phyloP scores from a whole-genome alignment of 2,329 filamentous ascomycete genomes.

The Seiridium unicorne region DNA sequence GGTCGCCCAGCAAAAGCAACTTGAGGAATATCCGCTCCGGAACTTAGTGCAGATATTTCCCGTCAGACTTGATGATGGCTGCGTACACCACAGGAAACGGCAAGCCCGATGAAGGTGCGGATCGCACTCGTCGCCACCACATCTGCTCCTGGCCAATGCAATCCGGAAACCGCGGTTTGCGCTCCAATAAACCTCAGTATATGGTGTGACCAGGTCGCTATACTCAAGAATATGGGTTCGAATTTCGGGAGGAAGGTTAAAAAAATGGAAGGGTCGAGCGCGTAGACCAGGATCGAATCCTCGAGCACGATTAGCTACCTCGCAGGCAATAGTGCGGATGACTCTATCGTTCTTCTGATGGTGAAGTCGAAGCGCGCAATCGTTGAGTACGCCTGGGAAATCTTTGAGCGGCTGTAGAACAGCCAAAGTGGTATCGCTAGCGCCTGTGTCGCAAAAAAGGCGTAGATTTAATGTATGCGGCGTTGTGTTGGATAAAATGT shows the following conservation, averaged over 20 bases:
- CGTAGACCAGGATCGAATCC: background rate
- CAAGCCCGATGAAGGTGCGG: background rate
- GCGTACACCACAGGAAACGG: background rate
- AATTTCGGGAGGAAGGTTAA: slow-evolving; percentile 19
- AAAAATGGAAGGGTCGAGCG: slow-evolving; percentile 8
- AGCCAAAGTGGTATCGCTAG: background rate
- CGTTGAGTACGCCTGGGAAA: background rate
- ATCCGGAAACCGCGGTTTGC: slow-evolving; percentile 8
- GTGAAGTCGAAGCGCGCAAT: background rate
- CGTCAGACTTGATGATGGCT: background rate
- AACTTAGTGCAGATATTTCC: background rate
- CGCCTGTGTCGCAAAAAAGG: background rate
- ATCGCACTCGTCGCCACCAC: background rate
- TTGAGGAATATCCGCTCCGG: slow-evolving; percentile 10
- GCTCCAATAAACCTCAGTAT: slow-evolving; percentile 16
- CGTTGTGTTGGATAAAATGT: background rate
- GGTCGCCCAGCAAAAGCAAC: slow-evolving; percentile 10
- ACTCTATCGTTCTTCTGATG: background rate
- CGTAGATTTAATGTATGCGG: background rate
- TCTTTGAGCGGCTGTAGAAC: background rate
- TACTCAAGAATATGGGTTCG: slow-evolving; percentile 17
- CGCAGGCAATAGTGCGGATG: background rate
- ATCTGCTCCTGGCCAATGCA: background rate
- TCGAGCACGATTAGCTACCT: background rate
- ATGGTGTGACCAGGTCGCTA: slow-evolving; percentile 20